phyloP scores from a whole-genome alignment of 2,329 filamentous ascomycete genomes.

The Pseudogymnoascus sp. region DNA sequence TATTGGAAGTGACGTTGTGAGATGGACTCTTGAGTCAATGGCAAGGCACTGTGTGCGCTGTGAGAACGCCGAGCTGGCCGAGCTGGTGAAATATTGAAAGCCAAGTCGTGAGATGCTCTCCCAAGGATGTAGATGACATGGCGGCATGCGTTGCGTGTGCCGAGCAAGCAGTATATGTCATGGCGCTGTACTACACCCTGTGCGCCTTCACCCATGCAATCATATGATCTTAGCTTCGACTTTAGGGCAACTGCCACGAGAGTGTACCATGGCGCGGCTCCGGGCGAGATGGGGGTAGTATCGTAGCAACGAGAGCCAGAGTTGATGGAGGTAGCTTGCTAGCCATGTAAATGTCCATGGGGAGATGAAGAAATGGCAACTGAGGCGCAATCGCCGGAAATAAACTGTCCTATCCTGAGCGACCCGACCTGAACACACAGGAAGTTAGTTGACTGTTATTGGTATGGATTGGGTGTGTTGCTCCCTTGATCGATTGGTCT shows the following conservation, averaged over 20 bases:
- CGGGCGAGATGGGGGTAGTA: not conserved
- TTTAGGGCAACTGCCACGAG: not conserved
- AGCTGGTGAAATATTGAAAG: not conserved
- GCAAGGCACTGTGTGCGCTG: not conserved
- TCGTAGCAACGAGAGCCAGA: not conserved
- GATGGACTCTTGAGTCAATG: not conserved
- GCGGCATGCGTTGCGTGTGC: not conserved
- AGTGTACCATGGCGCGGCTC: not conserved
- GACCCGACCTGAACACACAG: not conserved
- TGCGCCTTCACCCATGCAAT: not conserved
- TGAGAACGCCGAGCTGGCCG: not conserved
- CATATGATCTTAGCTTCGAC: not conserved
- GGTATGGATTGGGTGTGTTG: not conserved
- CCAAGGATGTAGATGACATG: not conserved
- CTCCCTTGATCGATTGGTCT: not conserved
- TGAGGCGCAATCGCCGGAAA: not conserved
- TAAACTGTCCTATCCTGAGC: not conserved
- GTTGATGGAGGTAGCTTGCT: not conserved
- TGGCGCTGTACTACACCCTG: not conserved
- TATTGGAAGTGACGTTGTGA: not conserved
- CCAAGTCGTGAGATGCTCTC: not conserved
- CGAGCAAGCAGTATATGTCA: not conserved
- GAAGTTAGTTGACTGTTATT: not conserved
- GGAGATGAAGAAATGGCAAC: not conserved
- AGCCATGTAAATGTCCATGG: not conserved